Base-by-base conservation (phyloP, 805 yeast genomes). In the Lipomyces yamanashiensis region DNA sequence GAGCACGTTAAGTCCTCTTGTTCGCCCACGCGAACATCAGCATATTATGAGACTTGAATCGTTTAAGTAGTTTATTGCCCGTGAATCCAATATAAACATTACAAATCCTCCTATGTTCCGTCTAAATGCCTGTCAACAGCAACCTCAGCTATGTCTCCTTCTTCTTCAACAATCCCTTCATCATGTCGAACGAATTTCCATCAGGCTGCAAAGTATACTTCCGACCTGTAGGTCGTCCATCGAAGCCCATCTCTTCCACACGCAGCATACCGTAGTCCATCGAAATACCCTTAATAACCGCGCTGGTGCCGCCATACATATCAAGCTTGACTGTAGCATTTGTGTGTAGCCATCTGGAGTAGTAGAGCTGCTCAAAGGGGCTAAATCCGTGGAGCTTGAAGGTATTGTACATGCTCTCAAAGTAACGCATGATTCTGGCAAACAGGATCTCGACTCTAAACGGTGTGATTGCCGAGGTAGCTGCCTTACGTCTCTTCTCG, bases 171-270 rank as follows among this genome's bases (percentile, higher is more conserved):
- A 95, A 79, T 0, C 98, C 98, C 70, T 83, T 88, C 78, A 95
- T 89, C 82, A 95, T 92, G 74, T 95, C 98, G 72, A 95, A 95
- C 2, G 98, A 90, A 74, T 95, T 95, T 0, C 99, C 99, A 75
- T 95, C 99, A 0, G 99, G 98, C 74, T 92, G 98, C 53, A 95
- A 77, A 70, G 90, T 88, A 67, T 82, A 86, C 4, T 72, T 78
- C 48, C 78, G 81, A 0, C 90, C 89, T 1, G 87, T 84, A 15
- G 78, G 78, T 12, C 70, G 72, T 23, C 81, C 82, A 13, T 75
- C 71, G 5, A 75, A 68, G 55, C 83, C 82, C 7, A 86, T 74
- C 67, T 89, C 96, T 64, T 85, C 86, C 1, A 90, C 99, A 13
- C 86, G 76, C 62, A 95, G 77, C 77, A 92, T 79, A 0, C 99